Conservation (phyloP, 306 rosid genomes). For the Heteromeles arbutifolia region DNA sequence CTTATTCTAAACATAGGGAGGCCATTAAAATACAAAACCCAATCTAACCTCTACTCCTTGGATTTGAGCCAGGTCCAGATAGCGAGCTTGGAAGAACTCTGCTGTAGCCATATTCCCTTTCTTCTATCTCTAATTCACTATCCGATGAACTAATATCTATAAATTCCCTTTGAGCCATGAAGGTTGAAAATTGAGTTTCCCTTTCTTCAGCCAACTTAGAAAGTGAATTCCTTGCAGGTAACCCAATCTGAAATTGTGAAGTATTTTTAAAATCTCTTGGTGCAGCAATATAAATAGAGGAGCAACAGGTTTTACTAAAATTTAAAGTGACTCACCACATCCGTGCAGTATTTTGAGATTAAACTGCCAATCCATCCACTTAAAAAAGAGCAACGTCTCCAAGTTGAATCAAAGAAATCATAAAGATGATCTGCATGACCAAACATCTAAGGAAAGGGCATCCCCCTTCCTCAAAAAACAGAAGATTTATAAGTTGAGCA, state of each 20-base stretch:
- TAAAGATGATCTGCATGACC: conserved; percentile 30
- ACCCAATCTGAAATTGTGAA: conserved; percentile 40
- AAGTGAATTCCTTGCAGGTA: conserved; percentile 29
- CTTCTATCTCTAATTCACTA: conserved; percentile 62
- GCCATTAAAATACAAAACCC: conserved; percentile 5
- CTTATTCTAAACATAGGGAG: neutral
- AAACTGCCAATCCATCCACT: conserved; percentile 41
- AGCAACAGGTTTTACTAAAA: neutral
- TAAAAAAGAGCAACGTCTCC: conserved; percentile 33
- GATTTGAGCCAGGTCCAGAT: conserved; percentile 18
- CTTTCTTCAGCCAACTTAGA: conserved; percentile 27
- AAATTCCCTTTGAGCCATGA: conserved; percentile 29
- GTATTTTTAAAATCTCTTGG: conserved; percentile 10
- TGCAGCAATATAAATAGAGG: conserved; percentile 13
- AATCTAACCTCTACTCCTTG: conserved; percentile 43
- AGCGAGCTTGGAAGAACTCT: conserved; percentile 68
- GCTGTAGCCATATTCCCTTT: conserved; percentile 11
- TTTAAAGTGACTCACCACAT: conserved; percentile 29
- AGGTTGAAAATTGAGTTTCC: conserved; percentile 21
- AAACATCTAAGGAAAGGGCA: conserved; percentile 35
- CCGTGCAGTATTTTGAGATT: conserved; percentile 20
- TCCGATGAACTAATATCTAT: conserved; percentile 84
- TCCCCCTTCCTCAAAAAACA: conserved; percentile 22
- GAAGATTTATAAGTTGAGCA: conserved; percentile 18
- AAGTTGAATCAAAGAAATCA: conserved; percentile 29